Conservation (phyloP, 177 flowering plant species). For the Vitis hybrid region DNA sequence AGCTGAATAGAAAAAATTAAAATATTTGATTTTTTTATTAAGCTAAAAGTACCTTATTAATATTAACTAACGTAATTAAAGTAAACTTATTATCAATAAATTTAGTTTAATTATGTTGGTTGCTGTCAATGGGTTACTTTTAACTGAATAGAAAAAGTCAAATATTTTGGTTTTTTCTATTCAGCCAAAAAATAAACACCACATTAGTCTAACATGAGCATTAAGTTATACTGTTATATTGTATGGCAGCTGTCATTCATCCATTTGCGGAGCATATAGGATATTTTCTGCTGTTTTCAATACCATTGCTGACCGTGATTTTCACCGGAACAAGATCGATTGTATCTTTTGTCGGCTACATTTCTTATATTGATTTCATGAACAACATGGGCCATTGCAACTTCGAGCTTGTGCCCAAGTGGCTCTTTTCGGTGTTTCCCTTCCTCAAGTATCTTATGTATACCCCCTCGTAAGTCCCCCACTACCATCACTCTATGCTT, state of each 20-base stretch:
- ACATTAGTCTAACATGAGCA: no score
- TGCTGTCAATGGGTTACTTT: no score
- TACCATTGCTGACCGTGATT: background rate
- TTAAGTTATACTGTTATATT: background rate
- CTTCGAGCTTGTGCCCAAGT: constrained; percentile 37
- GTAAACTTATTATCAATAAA: no score
- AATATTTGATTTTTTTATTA: no score
- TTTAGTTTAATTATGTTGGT: no score
- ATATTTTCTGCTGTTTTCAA: constrained; percentile 6
- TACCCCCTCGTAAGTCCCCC: constrained; percentile 46
- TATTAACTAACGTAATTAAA: no score
- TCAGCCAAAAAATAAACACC: no score
- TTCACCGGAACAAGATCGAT: background rate
- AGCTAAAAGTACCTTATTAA: no score
- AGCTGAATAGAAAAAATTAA: no score
- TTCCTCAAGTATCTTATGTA: constrained; percentile 45
- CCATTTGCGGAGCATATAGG: constrained; percentile 13
- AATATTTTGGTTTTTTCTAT: no score
- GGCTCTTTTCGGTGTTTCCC: constrained; percentile 30
- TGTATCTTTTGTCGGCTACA: constrained; percentile 11
- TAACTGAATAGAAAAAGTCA: no score
- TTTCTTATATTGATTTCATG: constrained; percentile 51
- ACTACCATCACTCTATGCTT: no score
- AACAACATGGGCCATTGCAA: constrained; percentile 57
- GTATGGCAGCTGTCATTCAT: constrained; percentile 13